Evolutionary conservation across 345 rosid species (phyloP), one percentile per base, ranked within the genome.

Genomic region (Citrus australasica): DNA sequence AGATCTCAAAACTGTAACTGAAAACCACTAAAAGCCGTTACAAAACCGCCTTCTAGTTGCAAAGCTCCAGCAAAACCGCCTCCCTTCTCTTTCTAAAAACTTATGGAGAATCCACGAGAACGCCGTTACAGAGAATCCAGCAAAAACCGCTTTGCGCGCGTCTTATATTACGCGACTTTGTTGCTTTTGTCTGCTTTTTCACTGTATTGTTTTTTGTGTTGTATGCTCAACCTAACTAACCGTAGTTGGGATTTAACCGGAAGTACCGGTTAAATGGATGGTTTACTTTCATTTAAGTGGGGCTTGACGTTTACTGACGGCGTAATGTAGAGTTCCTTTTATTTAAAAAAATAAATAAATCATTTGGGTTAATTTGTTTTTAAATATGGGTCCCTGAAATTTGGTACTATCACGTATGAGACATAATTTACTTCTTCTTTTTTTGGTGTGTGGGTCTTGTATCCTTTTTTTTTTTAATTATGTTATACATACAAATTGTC

Each of bases 1-100:
- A 83, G 86, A 87, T 85, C 84, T 77, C 78, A 83, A 33, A 78
- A 73, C 69, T 76, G 87, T 83, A 86, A 82, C 86, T 35, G 83
- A 81, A 80, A 81, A 83, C 38, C 40, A 70, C 74, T 28, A 28
- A 33, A 51, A 8, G 51, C 74, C 38, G 74, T 70, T 70, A 51
- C 74, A 48, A 51, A 70, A 48, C 40, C 61, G 2, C 83, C 80
- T 70, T 4, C 21, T 3, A 46, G 51, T 46, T 46, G 14, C 51
- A 46, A n/a, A 24, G 72, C 9, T 69, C 83, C 19, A n/a, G 66
- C 65, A 66, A 76, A 42, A 80, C 64, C 60, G 76, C 81, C 76
- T 71, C 61, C 60, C 69, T n/a, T n/a, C 53, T 37, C n/a, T 51
- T 46, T 46, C 51, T 46, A 46, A 4, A 76, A 72, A 27, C 67